phyloP scores from a whole-genome alignment of 2,329 filamentous ascomycete species.

The Trichoderma harzianum region DNA sequence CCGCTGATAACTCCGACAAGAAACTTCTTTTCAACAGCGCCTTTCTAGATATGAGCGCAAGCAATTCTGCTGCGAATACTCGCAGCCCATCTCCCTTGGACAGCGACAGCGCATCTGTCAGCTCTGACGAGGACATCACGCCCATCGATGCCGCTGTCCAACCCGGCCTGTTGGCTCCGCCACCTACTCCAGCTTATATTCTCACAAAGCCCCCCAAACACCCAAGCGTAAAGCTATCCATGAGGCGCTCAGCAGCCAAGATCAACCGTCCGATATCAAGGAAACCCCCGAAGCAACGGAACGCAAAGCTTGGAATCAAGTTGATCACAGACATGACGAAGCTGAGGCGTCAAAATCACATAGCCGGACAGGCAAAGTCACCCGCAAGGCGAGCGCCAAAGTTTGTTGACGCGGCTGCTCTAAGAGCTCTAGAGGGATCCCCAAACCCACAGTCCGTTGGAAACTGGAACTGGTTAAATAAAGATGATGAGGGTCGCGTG shows the following conservation, averaged over 20 bases:
- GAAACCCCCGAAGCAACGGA: conserved; percentile 58
- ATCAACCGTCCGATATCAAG: conserved; percentile 53
- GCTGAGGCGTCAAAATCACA: conserved; percentile 44
- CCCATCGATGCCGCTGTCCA: background rate
- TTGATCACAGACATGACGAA: conserved; percentile 66
- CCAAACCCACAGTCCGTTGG: conserved; percentile 53
- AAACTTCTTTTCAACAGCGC: background rate
- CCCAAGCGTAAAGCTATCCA: conserved; percentile 26
- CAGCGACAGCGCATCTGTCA: conserved; percentile 22
- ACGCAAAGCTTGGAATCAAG: conserved; percentile 61
- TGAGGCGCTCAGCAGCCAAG: conserved; percentile 38
- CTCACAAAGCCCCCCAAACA: conserved; percentile 21
- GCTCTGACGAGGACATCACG: conserved; percentile 6
- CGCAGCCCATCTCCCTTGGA: conserved; percentile 7
- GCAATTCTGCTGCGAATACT: conserved; percentile 7
- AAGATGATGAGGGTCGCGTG: conserved; percentile 32
- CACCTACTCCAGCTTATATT: conserved; percentile 19
- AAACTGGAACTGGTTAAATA: conserved; percentile 55
- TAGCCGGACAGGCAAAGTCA: conserved; percentile 30
- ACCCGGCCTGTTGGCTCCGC: conserved; percentile 18
- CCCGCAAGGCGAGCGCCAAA: conserved; percentile 37
- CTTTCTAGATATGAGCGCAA: background rate
- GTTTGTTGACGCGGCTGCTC: conserved; percentile 57
- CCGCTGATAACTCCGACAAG: conserved; percentile 15
- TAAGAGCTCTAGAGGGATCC: conserved; percentile 57